Evolutionary conservation across 805 yeast genomes (phyloP).

Genomic region (Schwanniomyces occidentalis): DNA sequence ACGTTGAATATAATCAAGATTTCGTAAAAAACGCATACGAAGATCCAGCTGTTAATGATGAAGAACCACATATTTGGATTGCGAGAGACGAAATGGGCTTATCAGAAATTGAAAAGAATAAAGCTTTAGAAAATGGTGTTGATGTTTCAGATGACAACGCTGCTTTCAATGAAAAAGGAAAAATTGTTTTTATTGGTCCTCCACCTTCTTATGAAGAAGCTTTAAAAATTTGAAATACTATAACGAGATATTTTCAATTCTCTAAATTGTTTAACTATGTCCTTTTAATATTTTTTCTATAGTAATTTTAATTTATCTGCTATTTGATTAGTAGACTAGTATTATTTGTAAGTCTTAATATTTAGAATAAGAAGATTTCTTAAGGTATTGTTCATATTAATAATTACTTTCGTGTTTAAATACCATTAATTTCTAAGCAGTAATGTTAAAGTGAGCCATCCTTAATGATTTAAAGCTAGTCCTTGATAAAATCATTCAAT

Average conservation of each 20-base stretch:
- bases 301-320: not conserved
- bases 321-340: not conserved
- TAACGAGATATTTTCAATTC: slow-evolving; percentile 1
- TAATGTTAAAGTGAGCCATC: no score
- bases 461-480: no score
- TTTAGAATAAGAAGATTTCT: no score
- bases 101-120: slow-evolving; percentile 55
- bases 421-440: no score
- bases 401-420: no score
- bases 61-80: slow-evolving; percentile 68
- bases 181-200: slow-evolving; percentile 52
- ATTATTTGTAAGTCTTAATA: no score
- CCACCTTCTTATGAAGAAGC: slow-evolving; percentile 70
- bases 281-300: slow-evolving; percentile 1
- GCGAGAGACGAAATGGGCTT: slow-evolving; percentile 69
- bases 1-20: slow-evolving; percentile 41
- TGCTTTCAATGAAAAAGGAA: slow-evolving; percentile 56
- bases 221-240: slow-evolving; percentile 30
- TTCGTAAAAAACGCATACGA: slow-evolving; percentile 46
- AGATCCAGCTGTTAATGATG: slow-evolving; percentile 58
- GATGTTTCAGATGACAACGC: slow-evolving; percentile 61
- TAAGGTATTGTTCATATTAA: no score
- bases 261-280: slow-evolving; percentile 1
- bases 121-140: slow-evolving; percentile 55
- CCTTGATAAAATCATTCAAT: no score